Conservation (phyloP, 2,329 filamentous ascomycete species). For the Aspergillus chevalieri region DNA sequence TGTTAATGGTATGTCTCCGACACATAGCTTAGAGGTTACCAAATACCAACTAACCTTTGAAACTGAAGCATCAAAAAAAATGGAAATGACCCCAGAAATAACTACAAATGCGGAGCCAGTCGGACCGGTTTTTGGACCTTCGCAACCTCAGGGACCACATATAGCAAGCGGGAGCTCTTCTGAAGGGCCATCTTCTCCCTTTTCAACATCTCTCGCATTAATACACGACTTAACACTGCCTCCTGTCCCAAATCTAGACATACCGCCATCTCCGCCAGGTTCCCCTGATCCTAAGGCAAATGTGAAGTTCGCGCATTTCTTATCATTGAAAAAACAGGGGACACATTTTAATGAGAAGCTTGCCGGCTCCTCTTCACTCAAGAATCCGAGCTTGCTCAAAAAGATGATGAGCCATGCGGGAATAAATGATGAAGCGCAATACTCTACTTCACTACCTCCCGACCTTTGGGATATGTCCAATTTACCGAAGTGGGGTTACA, state of each 20-base stretch:
- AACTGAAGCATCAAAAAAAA: conserved; percentile 3
- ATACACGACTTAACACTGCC: conserved; percentile 54
- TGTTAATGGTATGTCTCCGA: conserved; percentile 5
- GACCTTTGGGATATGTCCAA: conserved; percentile 35
- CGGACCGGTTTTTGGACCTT: conserved; percentile 33
- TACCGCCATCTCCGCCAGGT: conserved; percentile 42
- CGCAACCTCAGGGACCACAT: conserved; percentile 18
- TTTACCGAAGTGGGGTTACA: conserved; percentile 41
- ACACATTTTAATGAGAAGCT: conserved; percentile 60
- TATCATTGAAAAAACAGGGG: conserved; percentile 56
- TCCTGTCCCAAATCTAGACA: conserved; percentile 39
- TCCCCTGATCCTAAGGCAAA: conserved; percentile 41
- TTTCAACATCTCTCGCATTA: conserved; percentile 43
- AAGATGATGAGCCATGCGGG: conserved; percentile 56
- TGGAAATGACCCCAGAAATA: not conserved
- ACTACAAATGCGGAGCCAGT: conserved; percentile 11
- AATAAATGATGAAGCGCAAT: conserved; percentile 48
- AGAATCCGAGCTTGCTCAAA: conserved; percentile 52
- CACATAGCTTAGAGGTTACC: not conserved
- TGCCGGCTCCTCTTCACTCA: conserved; percentile 50
- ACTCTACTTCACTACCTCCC: conserved; percentile 44
- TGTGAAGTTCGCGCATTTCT: conserved; percentile 55
- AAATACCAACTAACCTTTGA: not conserved
- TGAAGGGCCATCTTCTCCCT: conserved; percentile 39
- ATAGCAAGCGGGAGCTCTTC: conserved; percentile 7